Evolutionary conservation across 2,329 filamentous ascomycete species (phyloP), one percentile per base, ranked within the genome.

Genomic region (Cladosporium sp.): DNA sequence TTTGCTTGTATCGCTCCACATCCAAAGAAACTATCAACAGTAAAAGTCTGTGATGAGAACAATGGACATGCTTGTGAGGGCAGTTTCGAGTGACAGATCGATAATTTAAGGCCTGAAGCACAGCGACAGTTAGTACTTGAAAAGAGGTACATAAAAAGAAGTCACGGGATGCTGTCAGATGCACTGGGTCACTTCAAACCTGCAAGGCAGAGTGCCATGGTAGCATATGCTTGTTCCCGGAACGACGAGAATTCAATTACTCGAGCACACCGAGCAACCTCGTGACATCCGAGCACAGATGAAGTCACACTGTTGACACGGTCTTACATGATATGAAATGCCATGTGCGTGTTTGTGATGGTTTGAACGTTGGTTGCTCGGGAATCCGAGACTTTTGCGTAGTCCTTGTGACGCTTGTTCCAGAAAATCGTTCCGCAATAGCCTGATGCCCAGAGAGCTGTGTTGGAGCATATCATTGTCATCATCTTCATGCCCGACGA

Each of bases 291-390:
- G 32, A 51, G 12, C 19, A 36, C 47, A 50, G 13, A 19, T 54
- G 40, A 55, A 55, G 32, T 55, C 40, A 45, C 20, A 19, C 10
- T 36, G 20, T 55, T 37, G 12, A 17, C 15, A 13, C 5, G 25
- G 52, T 47, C 52, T 37, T 32, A 47, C 7, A 4, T 25, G 12
- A 13, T 19, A 34, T 42, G 50, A 42, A 37, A 12, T 17, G 24
- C 19, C 25, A 25, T 50, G 15, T 24, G 7, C 13, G 8, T 42
- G 50, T 40, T 42, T 55, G 52, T 45, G 39, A 55, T 55, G 52
- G 28, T 13, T n/a, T n/a, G 52, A 20, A 25, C 52, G 52, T 35
- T 45, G 32, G 52, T 55, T 55, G 52, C 39, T 44, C 12, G 40
- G 52, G 39, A 20, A 12, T 25, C 19, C 8, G 20, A 55, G 40